phyloP scores from a whole-genome alignment of 495 filamentous ascomycete genomes.

The Trichocladium uniseriatum region DNA sequence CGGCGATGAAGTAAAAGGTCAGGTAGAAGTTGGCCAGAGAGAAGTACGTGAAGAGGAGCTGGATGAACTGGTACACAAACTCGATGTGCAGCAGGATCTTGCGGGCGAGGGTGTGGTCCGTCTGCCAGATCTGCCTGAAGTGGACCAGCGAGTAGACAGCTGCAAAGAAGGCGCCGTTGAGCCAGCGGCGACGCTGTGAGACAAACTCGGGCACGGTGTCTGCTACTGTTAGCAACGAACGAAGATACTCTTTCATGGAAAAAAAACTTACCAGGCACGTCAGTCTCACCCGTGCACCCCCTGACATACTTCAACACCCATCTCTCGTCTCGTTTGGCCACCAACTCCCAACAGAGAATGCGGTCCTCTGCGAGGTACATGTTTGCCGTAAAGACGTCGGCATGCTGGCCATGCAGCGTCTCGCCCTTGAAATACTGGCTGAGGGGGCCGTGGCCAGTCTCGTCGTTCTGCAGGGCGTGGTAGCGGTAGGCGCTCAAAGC shows the following conservation, averaged over 20 bases:
- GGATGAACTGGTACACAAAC: slow-evolving; percentile 89
- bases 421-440: slow-evolving; percentile 99
- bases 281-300: slow-evolving; percentile 88
- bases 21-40: slow-evolving; percentile 98
- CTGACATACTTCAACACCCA: slow-evolving; percentile 99
- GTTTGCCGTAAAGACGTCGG: slow-evolving; percentile 97
- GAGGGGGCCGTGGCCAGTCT: slow-evolving; percentile 86
- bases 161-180: slow-evolving; percentile 98
- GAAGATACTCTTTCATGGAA: background rate
- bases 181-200: slow-evolving; percentile 89
- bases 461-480: slow-evolving; percentile 94
- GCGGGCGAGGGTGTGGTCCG: slow-evolving; percentile 80
- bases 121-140: slow-evolving; percentile 85
- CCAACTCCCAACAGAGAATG: slow-evolving; percentile 98
- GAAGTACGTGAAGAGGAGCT: slow-evolving; percentile 92
- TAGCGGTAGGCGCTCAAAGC: slow-evolving; percentile 93
- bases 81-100: slow-evolving; percentile 93
- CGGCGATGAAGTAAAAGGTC: slow-evolving; percentile 96
- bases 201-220: slow-evolving; percentile 87
- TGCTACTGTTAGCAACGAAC: slow-evolving; percentile 15
- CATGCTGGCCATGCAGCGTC: slow-evolving; percentile 90
- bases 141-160: slow-evolving; percentile 96
- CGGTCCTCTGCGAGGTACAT: slow-evolving; percentile 99
- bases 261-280: slow-evolving; percentile 70
- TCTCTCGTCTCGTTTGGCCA: slow-evolving; percentile 86